These are phyloP conservation scores for Psilocybe mexicana DNA, from an alignment of 1,284 basidiomycete genomes.

Conservation along the genomic window DNA sequence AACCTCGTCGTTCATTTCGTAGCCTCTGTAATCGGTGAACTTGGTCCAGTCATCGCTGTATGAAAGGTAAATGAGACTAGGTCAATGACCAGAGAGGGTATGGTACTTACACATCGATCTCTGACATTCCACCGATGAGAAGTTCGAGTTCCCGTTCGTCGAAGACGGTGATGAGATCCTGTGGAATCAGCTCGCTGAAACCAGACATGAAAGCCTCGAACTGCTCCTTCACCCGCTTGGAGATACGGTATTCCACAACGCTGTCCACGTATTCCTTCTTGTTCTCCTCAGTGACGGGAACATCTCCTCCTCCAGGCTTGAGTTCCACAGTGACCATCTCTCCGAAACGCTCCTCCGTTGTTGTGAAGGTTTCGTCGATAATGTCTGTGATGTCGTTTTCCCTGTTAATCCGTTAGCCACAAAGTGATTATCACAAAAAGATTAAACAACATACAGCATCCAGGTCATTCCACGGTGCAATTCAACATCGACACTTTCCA, in stretches of 20 bases:
- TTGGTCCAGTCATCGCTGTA: conserved; percentile 75
- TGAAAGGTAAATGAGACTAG: background rate
- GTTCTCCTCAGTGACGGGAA: conserved; percentile 90
- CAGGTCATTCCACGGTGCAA: conserved; percentile 88
- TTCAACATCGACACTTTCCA: conserved; percentile 88
- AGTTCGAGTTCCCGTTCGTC: conserved; percentile 93
- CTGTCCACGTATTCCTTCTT: conserved; percentile 94
- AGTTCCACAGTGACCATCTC: conserved; percentile 92
- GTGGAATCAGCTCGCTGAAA: conserved; percentile 93
- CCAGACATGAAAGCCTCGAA: conserved; percentile 95
- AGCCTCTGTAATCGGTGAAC: conserved; percentile 75
- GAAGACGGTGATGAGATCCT: conserved; percentile 92
- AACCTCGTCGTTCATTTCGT: conserved; percentile 80
- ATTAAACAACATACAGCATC: conserved; percentile 71
- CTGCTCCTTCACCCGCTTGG: conserved; percentile 90
- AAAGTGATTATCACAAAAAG: background rate
- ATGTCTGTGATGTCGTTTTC: conserved; percentile 92
- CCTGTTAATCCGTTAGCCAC: conserved; percentile 34
- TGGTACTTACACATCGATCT: conserved; percentile 81
- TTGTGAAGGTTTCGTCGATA: conserved; percentile 89
- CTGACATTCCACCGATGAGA: conserved; percentile 94
- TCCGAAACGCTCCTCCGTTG: conserved; percentile 92
- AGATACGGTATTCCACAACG: conserved; percentile 91
- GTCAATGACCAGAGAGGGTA: background rate
- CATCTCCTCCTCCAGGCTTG: conserved; percentile 76